These are phyloP conservation scores for Kandelia obovata DNA, from an alignment of 345 rosid genomes.

Conservation along the genomic window DNA sequence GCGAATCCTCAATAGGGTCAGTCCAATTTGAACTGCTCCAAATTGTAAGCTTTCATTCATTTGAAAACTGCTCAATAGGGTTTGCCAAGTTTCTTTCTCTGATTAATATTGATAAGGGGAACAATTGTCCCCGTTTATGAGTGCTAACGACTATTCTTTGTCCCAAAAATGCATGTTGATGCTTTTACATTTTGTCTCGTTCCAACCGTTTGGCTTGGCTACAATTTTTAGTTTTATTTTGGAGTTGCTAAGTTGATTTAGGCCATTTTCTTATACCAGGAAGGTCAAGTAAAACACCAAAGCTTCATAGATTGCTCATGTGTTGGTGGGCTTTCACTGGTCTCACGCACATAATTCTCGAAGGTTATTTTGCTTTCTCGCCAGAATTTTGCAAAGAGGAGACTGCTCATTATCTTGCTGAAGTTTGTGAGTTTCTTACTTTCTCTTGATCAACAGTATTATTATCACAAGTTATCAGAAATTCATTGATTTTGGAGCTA, in stretches of 20 bases:
- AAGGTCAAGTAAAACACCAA: slow-evolving; percentile 33
- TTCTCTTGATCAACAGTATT: not conserved
- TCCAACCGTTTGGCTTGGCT: not conserved
- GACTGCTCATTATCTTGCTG: slow-evolving; percentile 72
- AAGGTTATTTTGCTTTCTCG: slow-evolving; percentile 87
- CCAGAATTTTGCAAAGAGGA: slow-evolving; percentile 82
- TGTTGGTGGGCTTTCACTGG: slow-evolving; percentile 99
- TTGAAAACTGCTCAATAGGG: too few relatives aligned
- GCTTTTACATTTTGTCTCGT: not conserved
- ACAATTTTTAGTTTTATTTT: not conserved
- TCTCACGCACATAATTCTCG: slow-evolving; percentile 72
- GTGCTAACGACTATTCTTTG: not conserved
- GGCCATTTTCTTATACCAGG: slow-evolving; percentile 32
- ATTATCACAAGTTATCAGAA: too few relatives aligned
- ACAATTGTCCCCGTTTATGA: not conserved
- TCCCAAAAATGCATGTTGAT: not conserved
- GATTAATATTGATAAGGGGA: not conserved
- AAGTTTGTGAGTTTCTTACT: slow-evolving; percentile 68
- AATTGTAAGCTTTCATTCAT: too few relatives aligned
- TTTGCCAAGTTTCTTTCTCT: not conserved
- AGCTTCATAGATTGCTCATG: slow-evolving; percentile 63
- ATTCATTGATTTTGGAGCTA: not conserved
- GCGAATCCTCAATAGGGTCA: too few relatives aligned
- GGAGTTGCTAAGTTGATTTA: not conserved
- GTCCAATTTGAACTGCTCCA: too few relatives aligned